Evolutionary conservation across 768 basidiomycete species (phyloP).

Genomic region (Boletus tylopilopsis): DNA sequence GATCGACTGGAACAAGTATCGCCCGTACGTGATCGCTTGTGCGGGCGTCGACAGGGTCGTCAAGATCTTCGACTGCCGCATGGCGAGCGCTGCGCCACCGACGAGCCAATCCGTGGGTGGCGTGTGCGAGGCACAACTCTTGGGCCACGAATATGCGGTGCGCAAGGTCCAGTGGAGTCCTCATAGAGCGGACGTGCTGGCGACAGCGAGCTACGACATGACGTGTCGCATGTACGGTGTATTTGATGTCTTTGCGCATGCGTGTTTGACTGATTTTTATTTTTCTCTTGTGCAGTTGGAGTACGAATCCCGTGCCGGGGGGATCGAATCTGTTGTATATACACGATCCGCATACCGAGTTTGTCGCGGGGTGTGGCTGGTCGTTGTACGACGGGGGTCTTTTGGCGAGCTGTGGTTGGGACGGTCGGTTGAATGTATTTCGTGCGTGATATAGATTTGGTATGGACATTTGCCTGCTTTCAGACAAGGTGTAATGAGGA

Average conservation of each 20-base stretch:
- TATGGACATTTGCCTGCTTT: not conserved
- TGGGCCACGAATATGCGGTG: slow-evolving; percentile 89
- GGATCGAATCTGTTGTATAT: slow-evolving; percentile 58
- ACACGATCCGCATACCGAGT: slow-evolving; percentile 90
- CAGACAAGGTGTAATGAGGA: too few species aligned
- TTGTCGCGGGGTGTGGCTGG: slow-evolving; percentile 90
- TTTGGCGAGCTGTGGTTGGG: slow-evolving; percentile 67
- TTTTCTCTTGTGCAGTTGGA: slow-evolving; percentile 61
- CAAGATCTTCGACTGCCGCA: slow-evolving; percentile 85
- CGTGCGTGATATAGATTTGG: slow-evolving; percentile 36
- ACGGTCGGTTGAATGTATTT: slow-evolving; percentile 59
- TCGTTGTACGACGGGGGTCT: slow-evolving; percentile 87
- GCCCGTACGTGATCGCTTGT: slow-evolving; percentile 71
- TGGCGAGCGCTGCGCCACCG: slow-evolving; percentile 57
- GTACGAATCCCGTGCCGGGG: slow-evolving; percentile 49
- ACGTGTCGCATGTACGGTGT: slow-evolving; percentile 80
- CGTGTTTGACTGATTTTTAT: not conserved
- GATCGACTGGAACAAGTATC: slow-evolving; percentile 93
- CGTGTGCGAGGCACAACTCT: slow-evolving; percentile 61
- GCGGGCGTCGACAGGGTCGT: slow-evolving; percentile 74
- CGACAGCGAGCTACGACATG: slow-evolving; percentile 89
- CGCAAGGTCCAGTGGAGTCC: slow-evolving; percentile 89
- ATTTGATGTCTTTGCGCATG: not conserved
- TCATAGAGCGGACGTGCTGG: slow-evolving; percentile 66
- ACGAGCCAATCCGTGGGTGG: slow-evolving; percentile 60